Conservation (phyloP, 805 yeast genomes). For the Metschnikowia dekortorum region DNA sequence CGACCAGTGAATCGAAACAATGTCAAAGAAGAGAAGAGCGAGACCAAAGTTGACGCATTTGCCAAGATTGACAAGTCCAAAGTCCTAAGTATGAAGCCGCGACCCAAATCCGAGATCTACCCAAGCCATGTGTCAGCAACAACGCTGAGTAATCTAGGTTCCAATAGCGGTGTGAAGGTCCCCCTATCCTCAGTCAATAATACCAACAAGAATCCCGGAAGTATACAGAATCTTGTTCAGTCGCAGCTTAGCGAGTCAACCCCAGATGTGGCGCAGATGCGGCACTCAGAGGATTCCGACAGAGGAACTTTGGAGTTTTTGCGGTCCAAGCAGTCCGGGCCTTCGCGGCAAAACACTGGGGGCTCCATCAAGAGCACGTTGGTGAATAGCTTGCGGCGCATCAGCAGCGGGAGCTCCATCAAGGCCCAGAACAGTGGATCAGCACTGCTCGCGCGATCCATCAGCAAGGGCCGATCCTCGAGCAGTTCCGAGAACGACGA, state of each 20-base stretch:
- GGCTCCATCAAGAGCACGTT: slow-evolving; percentile 34
- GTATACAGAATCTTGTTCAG: slow-evolving; percentile 30
- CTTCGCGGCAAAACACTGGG: slow-evolving; percentile 33
- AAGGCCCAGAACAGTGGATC: slow-evolving; percentile 15
- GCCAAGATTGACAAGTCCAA: slow-evolving; percentile 39
- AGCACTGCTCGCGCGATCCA: not conserved
- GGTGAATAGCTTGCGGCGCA: slow-evolving; percentile 32
- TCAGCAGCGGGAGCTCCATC: slow-evolving; percentile 36
- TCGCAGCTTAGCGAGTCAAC: slow-evolving; percentile 27
- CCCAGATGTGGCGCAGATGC: slow-evolving; percentile 16
- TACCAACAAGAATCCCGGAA: not conserved
- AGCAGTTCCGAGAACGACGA: slow-evolving; percentile 6
- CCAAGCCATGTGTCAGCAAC: not conserved
- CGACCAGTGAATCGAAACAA: not conserved
- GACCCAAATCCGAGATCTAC: slow-evolving; percentile 15
- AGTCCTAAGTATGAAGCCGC: slow-evolving; percentile 16
- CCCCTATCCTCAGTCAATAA: not conserved
- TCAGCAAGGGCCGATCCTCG: not conserved
- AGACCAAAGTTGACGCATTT: slow-evolving; percentile 33
- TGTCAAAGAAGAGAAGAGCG: not conserved
- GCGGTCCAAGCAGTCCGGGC: slow-evolving; percentile 28
- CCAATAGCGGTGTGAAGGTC: not conserved
- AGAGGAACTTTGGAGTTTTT: slow-evolving; percentile 34
- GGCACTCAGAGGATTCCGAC: slow-evolving; percentile 19
- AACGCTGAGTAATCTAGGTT: not conserved